These are phyloP conservation scores for Paramecium tetraurelia DNA, from an alignment of 73 alveolate species.

Conservation along the genomic window DNA sequence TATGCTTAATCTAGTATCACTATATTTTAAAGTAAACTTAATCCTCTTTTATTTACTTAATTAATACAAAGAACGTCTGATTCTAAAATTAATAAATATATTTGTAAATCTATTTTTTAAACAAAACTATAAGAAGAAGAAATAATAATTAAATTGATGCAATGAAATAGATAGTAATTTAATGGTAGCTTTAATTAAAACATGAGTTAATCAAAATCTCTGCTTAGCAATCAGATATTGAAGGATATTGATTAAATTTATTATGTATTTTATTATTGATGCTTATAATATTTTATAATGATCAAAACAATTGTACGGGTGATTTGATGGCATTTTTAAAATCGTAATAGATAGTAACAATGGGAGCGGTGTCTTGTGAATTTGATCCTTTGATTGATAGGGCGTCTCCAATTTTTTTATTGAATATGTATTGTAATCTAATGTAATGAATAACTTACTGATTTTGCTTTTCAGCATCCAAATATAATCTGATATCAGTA, in stretches of 20 bases:
- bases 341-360: conserved; percentile 9
- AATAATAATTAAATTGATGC: not conserved
- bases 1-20: too few relatives aligned
- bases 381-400: not conserved
- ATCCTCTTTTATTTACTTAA: too few relatives aligned
- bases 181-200: too few relatives aligned
- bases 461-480: conserved; percentile 36
- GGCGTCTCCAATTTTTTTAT: conserved; percentile 4
- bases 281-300: not conserved
- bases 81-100: not conserved
- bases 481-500: conserved; percentile 2
- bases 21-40: too few relatives aligned
- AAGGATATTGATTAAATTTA: conserved; percentile 26
- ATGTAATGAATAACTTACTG: not conserved
- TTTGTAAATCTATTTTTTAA: not conserved
- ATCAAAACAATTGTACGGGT: conserved; percentile 26
- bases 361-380: not conserved
- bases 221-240: not conserved
- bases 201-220: too few relatives aligned
- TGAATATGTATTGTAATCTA: not conserved
- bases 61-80: too few relatives aligned
- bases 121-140: not conserved
- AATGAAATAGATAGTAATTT: not conserved
- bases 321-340: not conserved
- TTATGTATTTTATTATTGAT: not conserved